Base-by-base conservation (phyloP, 257 asterid genomes). In the Salvia splendens region DNA sequence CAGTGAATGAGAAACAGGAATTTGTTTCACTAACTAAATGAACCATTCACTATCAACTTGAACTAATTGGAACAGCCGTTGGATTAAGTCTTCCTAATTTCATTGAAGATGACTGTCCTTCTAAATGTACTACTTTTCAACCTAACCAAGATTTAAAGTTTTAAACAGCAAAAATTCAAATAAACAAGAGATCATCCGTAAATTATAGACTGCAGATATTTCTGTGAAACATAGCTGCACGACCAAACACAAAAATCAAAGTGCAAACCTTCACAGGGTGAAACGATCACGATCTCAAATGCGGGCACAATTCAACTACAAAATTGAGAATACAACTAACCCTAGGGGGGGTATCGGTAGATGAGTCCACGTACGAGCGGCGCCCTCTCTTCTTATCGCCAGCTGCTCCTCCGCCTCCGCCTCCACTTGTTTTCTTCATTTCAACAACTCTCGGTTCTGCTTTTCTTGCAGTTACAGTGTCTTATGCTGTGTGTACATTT, bases 381-480 rank as follows among this genome's bases (percentile, higher is more conserved):
- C 98, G 83, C 53, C 81, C 82, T 66, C 83, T 76, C 87, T 87
- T 92, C 75, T 87, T 92, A 66, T 92, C 96, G 64, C 81, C 83
- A 77, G 89, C 73, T 10, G 79, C 75, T 68, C 82, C 91, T 17
- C 92, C 75, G 24, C 76, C 82, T 50, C 89, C 94, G 30, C 30
- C 30, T 1, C 30, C 30, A 40, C 91, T 77, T 41, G 87, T 61
- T 75, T 85, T 88, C 89, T 88, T 88, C 96, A 86, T 91, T 52
- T 67, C 76, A 65, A 54, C 42, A 6, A 43, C 15, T 69, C 58
- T 65, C 70, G 63, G 65, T 33, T 61, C 20, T 60, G 40, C 41
- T 62, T 51, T 60, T 62, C 50, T 69, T 32, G 30, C 30, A 24
- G 30, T 24, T 24, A 3, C 47, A 59, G 61, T 41, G 77, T 16